A percentile compares a stretch with the other conserved stretches of the same genome.
These are phyloP conservation scores for Cicer cuneatum DNA, from an alignment of 306 rosid species.

Conservation along the genomic window DNA sequence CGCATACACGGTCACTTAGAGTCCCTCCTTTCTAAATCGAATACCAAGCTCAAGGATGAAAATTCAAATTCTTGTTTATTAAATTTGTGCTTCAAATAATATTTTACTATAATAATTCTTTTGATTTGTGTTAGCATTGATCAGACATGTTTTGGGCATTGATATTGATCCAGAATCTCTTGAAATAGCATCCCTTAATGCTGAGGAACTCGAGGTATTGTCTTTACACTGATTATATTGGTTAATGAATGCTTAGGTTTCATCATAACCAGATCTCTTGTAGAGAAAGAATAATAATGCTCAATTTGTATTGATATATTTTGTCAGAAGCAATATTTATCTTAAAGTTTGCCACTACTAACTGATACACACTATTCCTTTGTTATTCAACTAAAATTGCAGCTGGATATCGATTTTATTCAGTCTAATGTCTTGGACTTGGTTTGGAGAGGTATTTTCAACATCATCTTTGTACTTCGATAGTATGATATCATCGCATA, in stretches of 20 bases:
- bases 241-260: slow-evolving; percentile 36
- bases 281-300: slow-evolving; percentile 10
- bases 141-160: slow-evolving; percentile 87
- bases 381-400: slow-evolving; percentile 55
- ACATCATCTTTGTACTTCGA: slow-evolving; percentile 9
- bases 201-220: slow-evolving; percentile 86
- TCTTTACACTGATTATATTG: slow-evolving; percentile 32
- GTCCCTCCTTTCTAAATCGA: slow-evolving; percentile 24
- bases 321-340: slow-evolving; percentile 36
- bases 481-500: slow-evolving; percentile 19
- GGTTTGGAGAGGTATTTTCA: slow-evolving; percentile 72
- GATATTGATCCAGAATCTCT: slow-evolving; percentile 93
- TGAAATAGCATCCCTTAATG: slow-evolving; percentile 77
- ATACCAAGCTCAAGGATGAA: slow-evolving; percentile 1
- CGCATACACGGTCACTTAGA: background rate
- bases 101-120: slow-evolving; percentile 36
- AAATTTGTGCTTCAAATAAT: background rate
- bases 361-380: slow-evolving; percentile 41
- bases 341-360: slow-evolving; percentile 29
- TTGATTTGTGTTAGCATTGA: slow-evolving; percentile 51
- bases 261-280: slow-evolving; percentile 6
- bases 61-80: background rate
- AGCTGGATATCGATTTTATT: slow-evolving; percentile 83
- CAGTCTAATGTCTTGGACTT: slow-evolving; percentile 70
- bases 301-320: slow-evolving; percentile 24